Evolutionary conservation across 169 alveolate species (phyloP), one percentile per base, ranked within the genome.

Genomic region (Eimeria falciformis): DNA sequence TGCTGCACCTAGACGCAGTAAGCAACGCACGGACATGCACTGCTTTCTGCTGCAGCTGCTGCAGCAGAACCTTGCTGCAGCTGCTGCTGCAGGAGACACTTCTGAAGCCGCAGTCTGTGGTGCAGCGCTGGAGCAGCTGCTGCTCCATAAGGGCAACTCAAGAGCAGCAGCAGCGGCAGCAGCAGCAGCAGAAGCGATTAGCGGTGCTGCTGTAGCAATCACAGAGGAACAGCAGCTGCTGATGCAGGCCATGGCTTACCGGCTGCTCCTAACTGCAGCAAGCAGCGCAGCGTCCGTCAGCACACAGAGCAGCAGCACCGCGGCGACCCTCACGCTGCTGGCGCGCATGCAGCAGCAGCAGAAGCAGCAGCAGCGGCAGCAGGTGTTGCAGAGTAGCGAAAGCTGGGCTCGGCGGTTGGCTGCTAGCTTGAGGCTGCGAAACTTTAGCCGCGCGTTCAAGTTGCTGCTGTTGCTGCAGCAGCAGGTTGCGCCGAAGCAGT

Each of bases 381-480:
- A 50, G 62, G 23, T 12, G 62, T 21, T 12, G 62, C 62, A 50
- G 18, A 50, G 62, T 21, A 21, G 11, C 23, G 62, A 12, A 21
- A 50, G 62, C 18, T 50, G 62, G 62, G 62, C 62, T 50, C 62
- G 62, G 18, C 62, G 62, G 23, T 21, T 50, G 18, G 62, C 62
- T 21, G 1, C 62, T 12, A 50, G 62, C 62, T 21, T 50, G 62
- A 12, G 62, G 62, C 62, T 50, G 62, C 62, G 62, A 21, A 50
- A 50, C 18, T 50, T 50, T 21, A 50, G 18, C 62, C 62, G 62
- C 11, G 62, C 62, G 11, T 50, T 50, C 62, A 50, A 50, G 62
- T 50, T 50, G 62, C 62, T 25, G 47, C 78, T 27, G 78, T 23
- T 66, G 78, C 43, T 23, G 78, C 78, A 23, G 37, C 21, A 66